Evolutionary conservation across 345 rosid species (phyloP).

Genomic region (Firmiana major): DNA sequence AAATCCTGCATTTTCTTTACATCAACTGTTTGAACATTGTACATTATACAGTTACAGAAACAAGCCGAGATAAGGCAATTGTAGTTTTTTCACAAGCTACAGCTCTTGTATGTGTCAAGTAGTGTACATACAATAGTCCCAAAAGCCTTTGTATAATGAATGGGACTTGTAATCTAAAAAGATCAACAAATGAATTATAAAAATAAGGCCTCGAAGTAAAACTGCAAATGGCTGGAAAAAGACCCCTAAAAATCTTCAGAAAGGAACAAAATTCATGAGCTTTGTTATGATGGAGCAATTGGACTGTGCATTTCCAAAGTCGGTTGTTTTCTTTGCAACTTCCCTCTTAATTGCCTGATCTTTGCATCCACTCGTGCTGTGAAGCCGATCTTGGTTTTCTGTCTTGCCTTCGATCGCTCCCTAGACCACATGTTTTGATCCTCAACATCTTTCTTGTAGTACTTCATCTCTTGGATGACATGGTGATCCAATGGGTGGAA

Average conservation of each 20-base stretch:
- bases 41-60: background rate
- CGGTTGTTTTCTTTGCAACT: constrained; percentile 59
- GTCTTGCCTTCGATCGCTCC: constrained; percentile 87
- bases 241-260: constrained; percentile 12
- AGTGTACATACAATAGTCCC: constrained; percentile 39
- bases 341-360: constrained; percentile 71
- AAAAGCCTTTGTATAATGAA: constrained; percentile 26
- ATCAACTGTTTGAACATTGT: background rate
- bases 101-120: constrained; percentile 17
- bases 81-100: constrained; percentile 27
- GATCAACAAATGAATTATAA: constrained; percentile 24
- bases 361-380: constrained; percentile 92
- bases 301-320: constrained; percentile 31
- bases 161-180: constrained; percentile 23
- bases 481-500: constrained; percentile 90
- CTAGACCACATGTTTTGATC: constrained; percentile 81
- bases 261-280: constrained; percentile 10
- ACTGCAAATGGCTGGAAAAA: constrained; percentile 18
- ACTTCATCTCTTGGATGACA: constrained; percentile 90
- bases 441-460: constrained; percentile 69
- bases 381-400: constrained; percentile 94
- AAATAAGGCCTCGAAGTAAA: constrained; percentile 6
- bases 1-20: background rate
- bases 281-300: constrained; percentile 38
- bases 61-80: background rate